Base-by-base conservation (phyloP, 345 rosid species). In the Citrus maxima region DNA sequence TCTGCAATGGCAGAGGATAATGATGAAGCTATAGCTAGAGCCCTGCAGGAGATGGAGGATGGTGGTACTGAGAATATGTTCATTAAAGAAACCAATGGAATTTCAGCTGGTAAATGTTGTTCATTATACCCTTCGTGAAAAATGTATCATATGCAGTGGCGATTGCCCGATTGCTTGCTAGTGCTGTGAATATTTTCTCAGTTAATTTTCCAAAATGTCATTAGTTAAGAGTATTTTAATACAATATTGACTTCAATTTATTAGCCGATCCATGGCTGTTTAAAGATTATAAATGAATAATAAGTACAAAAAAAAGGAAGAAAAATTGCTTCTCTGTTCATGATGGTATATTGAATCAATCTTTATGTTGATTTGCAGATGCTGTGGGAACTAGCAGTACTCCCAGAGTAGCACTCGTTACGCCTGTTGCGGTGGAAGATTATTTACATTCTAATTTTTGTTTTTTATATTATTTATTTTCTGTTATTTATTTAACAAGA, bases 101-200 rank as follows among this genome's bases (percentile, higher is more conserved):
- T 58, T 18, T 8, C 40, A 19, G 0, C 62, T 18, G 75, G 63
- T 71, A 70, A 18, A 32, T 0, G 8, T 30, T 9, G 1, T 32
- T 32, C 28, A 7, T 10, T 0, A 13, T 3, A 12, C 51, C 16
- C 51, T 46, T 0, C 18, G 13, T 13, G 51, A 0, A 13, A 13
- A 46, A 0, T 3, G 14, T 13, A 3, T 46, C 51, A 3, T 0
- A 1, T 13, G 51, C 2, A 0, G 18, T 0, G 13, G 16, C 18
- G 51, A 46, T 46, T 13, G 51, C 0, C 5, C 13, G 51, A 46
- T 46, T 46, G 63, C 27, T 59, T 4, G 63, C 63, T 59, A 24
- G 24, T 59, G 30, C 30, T 24, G 28, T 2, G 10, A 13, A 3
- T 46, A 46, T 46, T 46, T 13, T 46, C 51, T 46, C 51, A 46